Percentiles rank a stretch among this genome's conserved stretches.
phyloP scores from a whole-genome alignment of 73 alveolate genomes.

The Loxodes magnus region DNA sequence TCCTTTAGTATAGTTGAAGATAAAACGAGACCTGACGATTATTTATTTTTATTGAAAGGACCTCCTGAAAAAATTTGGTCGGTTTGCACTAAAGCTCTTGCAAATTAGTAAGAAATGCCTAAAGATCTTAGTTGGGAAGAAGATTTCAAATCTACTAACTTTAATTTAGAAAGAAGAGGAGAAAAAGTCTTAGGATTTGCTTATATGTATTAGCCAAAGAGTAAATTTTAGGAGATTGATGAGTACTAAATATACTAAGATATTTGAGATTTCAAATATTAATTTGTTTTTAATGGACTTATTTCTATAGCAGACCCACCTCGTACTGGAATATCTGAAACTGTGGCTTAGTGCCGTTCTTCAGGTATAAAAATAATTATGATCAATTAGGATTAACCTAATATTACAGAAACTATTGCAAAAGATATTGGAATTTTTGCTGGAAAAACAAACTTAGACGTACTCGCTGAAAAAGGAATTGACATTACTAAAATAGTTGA shows the following conservation, averaged over 20 bases:
- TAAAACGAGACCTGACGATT: slow-evolving; percentile 18
- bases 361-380: slow-evolving; percentile 85
- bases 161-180: slow-evolving; percentile 44
- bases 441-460: slow-evolving; percentile 25
- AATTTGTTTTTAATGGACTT: slow-evolving; percentile 62
- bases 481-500: slow-evolving; percentile 22
- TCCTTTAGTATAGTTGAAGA: slow-evolving; percentile 22
- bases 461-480: slow-evolving; percentile 26
- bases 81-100: slow-evolving; percentile 46
- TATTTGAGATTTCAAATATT: slow-evolving; percentile 10
- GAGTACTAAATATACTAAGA: slow-evolving; percentile 4
- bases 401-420: slow-evolving; percentile 87
- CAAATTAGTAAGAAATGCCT: too few relatives aligned
- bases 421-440: slow-evolving; percentile 49
- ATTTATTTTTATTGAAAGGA: slow-evolving; percentile 82
- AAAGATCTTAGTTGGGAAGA: slow-evolving; percentile 24
- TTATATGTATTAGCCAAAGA: slow-evolving; percentile 31
- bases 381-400: slow-evolving; percentile 94
- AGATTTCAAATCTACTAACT: slow-evolving; percentile 36
- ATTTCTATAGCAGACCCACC: slow-evolving; percentile 78
- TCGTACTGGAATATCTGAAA: slow-evolving; percentile 57
- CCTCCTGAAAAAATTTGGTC: slow-evolving; percentile 92
- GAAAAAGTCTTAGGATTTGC: slow-evolving; percentile 63
- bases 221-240: slow-evolving; percentile 12
- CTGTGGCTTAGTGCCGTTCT: slow-evolving; percentile 55